Conservation (phyloP, 257 asterid genomes). For the Forsythia suspensa region DNA sequence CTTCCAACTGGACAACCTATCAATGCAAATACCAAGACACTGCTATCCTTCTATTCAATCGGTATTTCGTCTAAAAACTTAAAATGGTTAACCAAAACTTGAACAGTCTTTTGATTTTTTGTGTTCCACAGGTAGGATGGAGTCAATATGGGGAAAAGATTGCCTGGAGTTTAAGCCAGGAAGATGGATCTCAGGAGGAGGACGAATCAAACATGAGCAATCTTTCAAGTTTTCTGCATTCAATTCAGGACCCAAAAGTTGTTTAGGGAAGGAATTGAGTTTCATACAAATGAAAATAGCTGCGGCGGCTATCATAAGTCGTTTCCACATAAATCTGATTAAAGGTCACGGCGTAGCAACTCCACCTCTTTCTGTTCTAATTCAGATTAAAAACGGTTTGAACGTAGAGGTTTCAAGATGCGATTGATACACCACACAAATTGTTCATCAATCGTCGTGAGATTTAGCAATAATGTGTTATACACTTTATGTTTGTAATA, state of each 20-base stretch:
- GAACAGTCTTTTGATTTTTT: too few relatives aligned
- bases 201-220: constrained; percentile 1
- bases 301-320: background rate
- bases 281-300: constrained; percentile 15
- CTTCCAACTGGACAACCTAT: constrained; percentile 14
- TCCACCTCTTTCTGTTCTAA: too few relatives aligned
- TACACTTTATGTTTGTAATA: too few relatives aligned
- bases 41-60: background rate
- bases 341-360: too few relatives aligned
- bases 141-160: constrained; percentile 13
- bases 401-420: too few relatives aligned
- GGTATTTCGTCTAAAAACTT: background rate
- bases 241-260: constrained; percentile 10
- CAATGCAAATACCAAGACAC: background rate
- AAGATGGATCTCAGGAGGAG: constrained; percentile 11
- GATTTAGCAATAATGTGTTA: too few relatives aligned
- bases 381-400: too few relatives aligned
- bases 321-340: background rate
- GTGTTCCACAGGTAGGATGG: background rate
- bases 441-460: too few relatives aligned
- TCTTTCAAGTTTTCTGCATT: constrained; percentile 15
- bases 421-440: too few relatives aligned
- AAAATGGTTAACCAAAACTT: too few relatives aligned
- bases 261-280: constrained; percentile 9
- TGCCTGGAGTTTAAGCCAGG: constrained; percentile 11